Percentiles rank a stretch among this genome's conserved stretches.
Evolutionary conservation across 345 rosid genomes (phyloP).

Genomic region (Citrus sinensis): DNA sequence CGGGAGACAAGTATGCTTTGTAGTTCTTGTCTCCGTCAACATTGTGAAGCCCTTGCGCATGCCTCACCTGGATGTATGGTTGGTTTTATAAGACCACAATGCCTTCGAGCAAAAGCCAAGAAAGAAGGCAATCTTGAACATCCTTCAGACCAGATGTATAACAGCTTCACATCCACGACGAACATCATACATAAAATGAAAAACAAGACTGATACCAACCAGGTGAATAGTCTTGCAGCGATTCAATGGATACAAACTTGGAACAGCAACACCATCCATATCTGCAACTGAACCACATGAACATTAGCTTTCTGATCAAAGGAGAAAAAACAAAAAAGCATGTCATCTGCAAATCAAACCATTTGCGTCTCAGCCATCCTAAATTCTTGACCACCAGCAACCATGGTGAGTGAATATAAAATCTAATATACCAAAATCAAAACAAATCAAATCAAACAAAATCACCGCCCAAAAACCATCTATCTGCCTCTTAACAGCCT

Average conservation of each 20-base stretch:
- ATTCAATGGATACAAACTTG: constrained; percentile 81
- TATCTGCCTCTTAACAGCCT: neutral
- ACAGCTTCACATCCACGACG: constrained; percentile 38
- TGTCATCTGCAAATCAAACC: neutral
- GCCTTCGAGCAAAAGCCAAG: constrained; percentile 44
- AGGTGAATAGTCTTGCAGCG: constrained; percentile 93
- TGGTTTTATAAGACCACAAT: constrained; percentile 47
- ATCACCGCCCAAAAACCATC: neutral
- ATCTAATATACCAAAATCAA: neutral
- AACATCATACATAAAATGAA: constrained; percentile 11
- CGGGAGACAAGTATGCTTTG: constrained; percentile 79
- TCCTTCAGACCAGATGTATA: constrained; percentile 40
- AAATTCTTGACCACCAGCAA: neutral
- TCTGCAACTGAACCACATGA: constrained; percentile 39
- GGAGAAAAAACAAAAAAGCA: neutral
- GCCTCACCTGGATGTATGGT: constrained; percentile 84
- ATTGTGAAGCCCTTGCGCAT: constrained; percentile 97
- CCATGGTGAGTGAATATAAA: neutral
- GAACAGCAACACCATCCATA: constrained; percentile 66
- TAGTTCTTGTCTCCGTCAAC: constrained; percentile 92
- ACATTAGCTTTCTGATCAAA: neutral
- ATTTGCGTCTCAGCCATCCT: neutral
- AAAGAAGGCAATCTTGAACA: constrained; percentile 43
- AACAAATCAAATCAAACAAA: neutral
- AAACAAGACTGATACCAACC: constrained; percentile 53